A percentile compares a stretch with the other conserved stretches of the same genome.
Conservation (phyloP, 371 early-diverging fungal species). For the Rhizomucor pusillus region DNA sequence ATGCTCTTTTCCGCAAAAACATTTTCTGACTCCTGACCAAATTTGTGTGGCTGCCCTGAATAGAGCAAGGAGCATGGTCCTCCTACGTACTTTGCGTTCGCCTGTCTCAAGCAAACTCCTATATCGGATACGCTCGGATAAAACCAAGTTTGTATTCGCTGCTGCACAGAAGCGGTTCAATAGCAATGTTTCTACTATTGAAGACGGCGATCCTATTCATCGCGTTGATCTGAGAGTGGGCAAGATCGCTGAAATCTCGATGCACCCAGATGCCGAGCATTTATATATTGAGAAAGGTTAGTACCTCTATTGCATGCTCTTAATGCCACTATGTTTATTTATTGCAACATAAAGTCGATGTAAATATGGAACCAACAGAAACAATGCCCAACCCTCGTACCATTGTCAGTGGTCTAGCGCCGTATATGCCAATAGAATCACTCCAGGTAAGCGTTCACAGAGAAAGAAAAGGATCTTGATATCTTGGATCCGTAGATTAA, state of each 20-base stretch:
- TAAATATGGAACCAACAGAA: conserved; percentile 53
- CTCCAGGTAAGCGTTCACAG: conserved; percentile 27
- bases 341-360: conserved; percentile 43
- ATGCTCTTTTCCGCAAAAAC: too few relatives aligned
- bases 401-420: conserved; percentile 78
- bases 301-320: not conserved
- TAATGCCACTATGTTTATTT: too few relatives aligned
- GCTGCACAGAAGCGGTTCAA: too few relatives aligned
- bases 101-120: too few relatives aligned
- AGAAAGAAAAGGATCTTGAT: conserved; percentile 9
- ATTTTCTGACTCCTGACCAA: too few relatives aligned
- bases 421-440: conserved; percentile 51
- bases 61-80: too few relatives aligned
- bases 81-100: too few relatives aligned
- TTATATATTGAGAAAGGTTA: conserved; percentile 74
- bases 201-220: conserved; percentile 46
- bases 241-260: conserved; percentile 58
- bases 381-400: conserved; percentile 50
- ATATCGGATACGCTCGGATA: too few relatives aligned
- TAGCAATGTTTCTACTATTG: conserved; percentile 2
- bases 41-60: too few relatives aligned
- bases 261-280: conserved; percentile 71
- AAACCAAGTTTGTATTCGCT: too few relatives aligned
- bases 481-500: not conserved
- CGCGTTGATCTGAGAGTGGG: conserved; percentile 77